Conservation (phyloP, 2,329 filamentous ascomycete genomes). For the Colletotrichum falcatum region DNA sequence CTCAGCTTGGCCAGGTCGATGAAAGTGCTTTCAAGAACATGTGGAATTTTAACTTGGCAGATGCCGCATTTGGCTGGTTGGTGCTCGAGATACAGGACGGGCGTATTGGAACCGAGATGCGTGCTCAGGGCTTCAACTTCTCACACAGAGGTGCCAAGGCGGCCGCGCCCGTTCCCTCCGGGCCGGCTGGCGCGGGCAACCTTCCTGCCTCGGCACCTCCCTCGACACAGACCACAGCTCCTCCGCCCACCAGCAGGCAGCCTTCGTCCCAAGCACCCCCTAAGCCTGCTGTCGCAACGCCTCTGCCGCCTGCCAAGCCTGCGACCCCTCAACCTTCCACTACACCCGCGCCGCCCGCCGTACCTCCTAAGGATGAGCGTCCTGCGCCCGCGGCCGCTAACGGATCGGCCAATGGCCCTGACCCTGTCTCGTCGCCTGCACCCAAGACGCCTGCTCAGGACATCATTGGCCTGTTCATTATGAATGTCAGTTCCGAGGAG, state of each 20-base stretch:
- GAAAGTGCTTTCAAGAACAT: conserved; percentile 99
- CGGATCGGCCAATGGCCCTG: conserved; percentile 64
- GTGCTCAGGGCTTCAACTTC: conserved; percentile 99
- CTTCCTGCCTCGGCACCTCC: conserved; percentile 52
- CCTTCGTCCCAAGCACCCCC: conserved; percentile 51
- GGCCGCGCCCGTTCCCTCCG: conserved; percentile 55
- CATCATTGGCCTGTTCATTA: conserved; percentile 89
- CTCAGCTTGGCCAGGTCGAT: conserved; percentile 87
- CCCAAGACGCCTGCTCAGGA: conserved; percentile 71
- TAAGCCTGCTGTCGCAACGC: conserved; percentile 57
- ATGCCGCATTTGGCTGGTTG: conserved; percentile 96
- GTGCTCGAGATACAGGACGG: conserved; percentile 96
- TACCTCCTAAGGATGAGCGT: conserved; percentile 70
- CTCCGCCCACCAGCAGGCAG: conserved; percentile 52
- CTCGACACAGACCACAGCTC: conserved; percentile 51
- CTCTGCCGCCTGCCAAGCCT: conserved; percentile 54
- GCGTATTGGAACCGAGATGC: conserved; percentile 97
- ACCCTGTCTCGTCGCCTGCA: conserved; percentile 67
- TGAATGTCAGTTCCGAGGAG: conserved; percentile 85
- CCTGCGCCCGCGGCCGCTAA: conserved; percentile 60
- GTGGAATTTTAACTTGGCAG: conserved; percentile 99
- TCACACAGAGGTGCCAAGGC: conserved; percentile 90
- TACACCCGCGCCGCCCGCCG: conserved; percentile 53
- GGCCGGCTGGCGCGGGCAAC: conserved; percentile 49
- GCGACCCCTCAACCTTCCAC: conserved; percentile 64